Percentiles rank a stretch among this genome's conserved stretches.
These are phyloP conservation scores for Prunus mume DNA, from an alignment of 306 rosid species.

Conservation along the genomic window DNA sequence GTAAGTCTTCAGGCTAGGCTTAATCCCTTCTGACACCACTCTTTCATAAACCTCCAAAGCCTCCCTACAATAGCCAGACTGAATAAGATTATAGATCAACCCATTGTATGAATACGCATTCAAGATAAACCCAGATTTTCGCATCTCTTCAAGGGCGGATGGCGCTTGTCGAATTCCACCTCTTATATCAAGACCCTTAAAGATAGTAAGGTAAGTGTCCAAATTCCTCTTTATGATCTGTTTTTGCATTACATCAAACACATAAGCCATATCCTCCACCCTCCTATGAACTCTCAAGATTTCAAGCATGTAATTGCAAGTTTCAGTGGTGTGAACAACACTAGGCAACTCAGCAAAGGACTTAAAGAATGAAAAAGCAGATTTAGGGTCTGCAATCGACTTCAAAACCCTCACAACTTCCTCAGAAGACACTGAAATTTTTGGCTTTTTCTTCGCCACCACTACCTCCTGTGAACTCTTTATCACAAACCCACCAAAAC, in stretches of 20 bases:
- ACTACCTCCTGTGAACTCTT: constrained; percentile 35
- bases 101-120: constrained; percentile 93
- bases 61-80: constrained; percentile 65
- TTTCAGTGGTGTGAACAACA: constrained; percentile 72
- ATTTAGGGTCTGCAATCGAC: constrained; percentile 56
- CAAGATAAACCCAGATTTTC: constrained; percentile 61
- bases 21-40: constrained; percentile 66
- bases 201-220: constrained; percentile 63
- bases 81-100: constrained; percentile 67
- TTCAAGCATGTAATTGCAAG: constrained; percentile 90
- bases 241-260: constrained; percentile 83
- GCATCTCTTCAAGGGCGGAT: constrained; percentile 62
- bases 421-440: constrained; percentile 48
- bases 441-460: constrained; percentile 37
- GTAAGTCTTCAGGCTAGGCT: constrained; percentile 90
- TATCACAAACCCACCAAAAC: constrained; percentile 37
- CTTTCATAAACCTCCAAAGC: constrained; percentile 74
- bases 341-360: constrained; percentile 52
- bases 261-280: constrained; percentile 68
- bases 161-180: constrained; percentile 77
- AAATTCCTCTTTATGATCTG: constrained; percentile 55
- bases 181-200: constrained; percentile 62
- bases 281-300: constrained; percentile 48
- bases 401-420: constrained; percentile 58
- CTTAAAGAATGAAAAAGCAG: constrained; percentile 66